A percentile compares a stretch with the other conserved stretches of the same genome.
Evolutionary conservation across 164 flowering plant species (phyloP).

Genomic region (Kalanchoe fedtschenkoi): DNA sequence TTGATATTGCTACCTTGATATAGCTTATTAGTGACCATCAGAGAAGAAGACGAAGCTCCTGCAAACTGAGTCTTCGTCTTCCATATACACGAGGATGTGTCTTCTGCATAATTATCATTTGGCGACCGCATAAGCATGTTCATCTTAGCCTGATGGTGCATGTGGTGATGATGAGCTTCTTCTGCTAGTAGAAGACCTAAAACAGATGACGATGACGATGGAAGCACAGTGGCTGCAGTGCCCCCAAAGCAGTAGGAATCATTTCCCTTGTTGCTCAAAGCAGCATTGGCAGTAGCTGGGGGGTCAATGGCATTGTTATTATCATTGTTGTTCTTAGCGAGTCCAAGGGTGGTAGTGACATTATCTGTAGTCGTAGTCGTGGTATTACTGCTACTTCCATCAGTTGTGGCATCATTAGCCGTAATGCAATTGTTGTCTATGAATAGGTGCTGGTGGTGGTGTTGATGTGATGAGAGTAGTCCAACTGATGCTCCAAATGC

Average conservation of each 20-base stretch:
- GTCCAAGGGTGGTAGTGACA: constrained; percentile 30
- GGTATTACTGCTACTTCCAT: constrained; percentile 31
- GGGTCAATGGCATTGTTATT: neutral
- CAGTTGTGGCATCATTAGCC: constrained; percentile 21
- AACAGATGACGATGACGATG: neutral
- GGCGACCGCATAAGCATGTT: neutral
- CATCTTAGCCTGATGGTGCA: neutral
- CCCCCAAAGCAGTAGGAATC: constrained; percentile 6
- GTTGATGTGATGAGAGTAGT: neutral
- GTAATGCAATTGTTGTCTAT: constrained; percentile 8
- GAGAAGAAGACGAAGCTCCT: constrained; percentile 14
- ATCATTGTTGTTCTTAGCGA: constrained; percentile 18
- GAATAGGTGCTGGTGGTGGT: neutral
- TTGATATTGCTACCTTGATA: constrained; percentile 14
- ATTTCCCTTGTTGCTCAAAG: constrained; percentile 10
- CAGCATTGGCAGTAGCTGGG: no score
- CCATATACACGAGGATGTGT: neutral
- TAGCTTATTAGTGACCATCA: neutral
- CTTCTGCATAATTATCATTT: neutral
- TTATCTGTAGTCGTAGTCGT: constrained; percentile 11
- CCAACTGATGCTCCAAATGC: constrained; percentile 8
- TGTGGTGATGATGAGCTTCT: neutral
- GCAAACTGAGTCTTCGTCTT: constrained; percentile 11
- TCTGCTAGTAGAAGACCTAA: neutral
- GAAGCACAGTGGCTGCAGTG: neutral